Conservation (phyloP, 768 basidiomycete species). For the Tylopilus cervinicoccineus region DNA sequence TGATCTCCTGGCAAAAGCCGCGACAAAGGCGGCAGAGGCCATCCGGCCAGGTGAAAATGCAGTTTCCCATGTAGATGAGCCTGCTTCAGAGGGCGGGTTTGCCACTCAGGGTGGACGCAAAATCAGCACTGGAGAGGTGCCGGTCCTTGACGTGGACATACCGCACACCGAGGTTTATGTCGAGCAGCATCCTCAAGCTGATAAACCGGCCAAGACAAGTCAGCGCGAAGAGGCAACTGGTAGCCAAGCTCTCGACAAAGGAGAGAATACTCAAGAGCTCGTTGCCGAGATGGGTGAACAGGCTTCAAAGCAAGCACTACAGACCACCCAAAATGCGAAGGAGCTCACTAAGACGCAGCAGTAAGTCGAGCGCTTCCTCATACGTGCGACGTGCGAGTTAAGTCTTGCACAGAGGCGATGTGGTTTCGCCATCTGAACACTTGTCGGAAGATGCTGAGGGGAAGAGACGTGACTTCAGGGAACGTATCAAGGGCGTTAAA, state of each 20-base stretch:
- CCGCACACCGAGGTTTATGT: constrained; percentile 42
- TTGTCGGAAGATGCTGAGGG: constrained; percentile 31
- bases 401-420: constrained; percentile 14
- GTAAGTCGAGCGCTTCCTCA: constrained; percentile 8
- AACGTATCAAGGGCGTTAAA: constrained; percentile 29
- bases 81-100: constrained; percentile 68
- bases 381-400: background rate
- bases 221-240: constrained; percentile 33
- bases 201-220: constrained; percentile 34
- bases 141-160: constrained; percentile 43
- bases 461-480: constrained; percentile 34
- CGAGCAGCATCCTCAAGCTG: constrained; percentile 50
- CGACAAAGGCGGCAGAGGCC: constrained; percentile 62
- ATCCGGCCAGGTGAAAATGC: constrained; percentile 63
- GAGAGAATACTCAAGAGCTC: constrained; percentile 10
- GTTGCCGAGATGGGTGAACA: constrained; percentile 1
- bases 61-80: constrained; percentile 62
- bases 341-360: constrained; percentile 4
- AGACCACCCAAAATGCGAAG: background rate
- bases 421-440: constrained; percentile 15
- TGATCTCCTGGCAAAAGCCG: constrained; percentile 75
- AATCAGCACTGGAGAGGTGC: constrained; percentile 43
- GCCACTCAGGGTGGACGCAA: constrained; percentile 42
- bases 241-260: constrained; percentile 21
- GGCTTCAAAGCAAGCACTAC: constrained; percentile 9